Conservation (phyloP, 805 yeast species). For the Metschnikowia colocasiae region DNA sequence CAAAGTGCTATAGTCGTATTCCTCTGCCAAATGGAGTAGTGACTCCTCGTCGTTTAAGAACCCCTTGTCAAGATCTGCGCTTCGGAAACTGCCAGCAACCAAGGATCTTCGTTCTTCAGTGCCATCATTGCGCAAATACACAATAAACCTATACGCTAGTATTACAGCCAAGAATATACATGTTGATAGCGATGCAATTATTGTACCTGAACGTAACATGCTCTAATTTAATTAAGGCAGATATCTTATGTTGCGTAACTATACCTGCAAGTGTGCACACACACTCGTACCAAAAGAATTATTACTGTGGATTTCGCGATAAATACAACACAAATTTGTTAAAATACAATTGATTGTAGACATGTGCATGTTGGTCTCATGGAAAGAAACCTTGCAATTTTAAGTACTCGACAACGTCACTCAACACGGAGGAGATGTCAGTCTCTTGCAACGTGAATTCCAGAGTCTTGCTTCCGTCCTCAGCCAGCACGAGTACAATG, state of each 20-base stretch:
- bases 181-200: background rate
- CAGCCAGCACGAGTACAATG: slow-evolving; percentile 42
- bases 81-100: slow-evolving; percentile 9
- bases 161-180: background rate
- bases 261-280: slow-evolving; percentile 1
- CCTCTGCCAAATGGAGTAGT: slow-evolving; percentile 32
- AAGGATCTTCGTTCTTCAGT: background rate
- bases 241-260: background rate
- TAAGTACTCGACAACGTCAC: slow-evolving; percentile 65
- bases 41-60: slow-evolving; percentile 41
- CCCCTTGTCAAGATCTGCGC: slow-evolving; percentile 31
- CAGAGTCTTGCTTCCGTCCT: slow-evolving; percentile 15
- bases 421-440: slow-evolving; percentile 46
- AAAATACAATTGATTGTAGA: background rate
- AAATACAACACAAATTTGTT: background rate
- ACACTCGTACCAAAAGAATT: background rate
- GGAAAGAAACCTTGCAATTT: slow-evolving; percentile 69
- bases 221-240: background rate
- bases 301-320: background rate
- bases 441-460: slow-evolving; percentile 11
- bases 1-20: slow-evolving; percentile 32
- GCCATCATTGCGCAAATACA: background rate
- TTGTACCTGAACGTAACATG: background rate
- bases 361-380: background rate
- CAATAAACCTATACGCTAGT: background rate